phyloP scores from a whole-genome alignment of 2,329 filamentous ascomycete genomes.

The Thermoascus crustaceus region DNA sequence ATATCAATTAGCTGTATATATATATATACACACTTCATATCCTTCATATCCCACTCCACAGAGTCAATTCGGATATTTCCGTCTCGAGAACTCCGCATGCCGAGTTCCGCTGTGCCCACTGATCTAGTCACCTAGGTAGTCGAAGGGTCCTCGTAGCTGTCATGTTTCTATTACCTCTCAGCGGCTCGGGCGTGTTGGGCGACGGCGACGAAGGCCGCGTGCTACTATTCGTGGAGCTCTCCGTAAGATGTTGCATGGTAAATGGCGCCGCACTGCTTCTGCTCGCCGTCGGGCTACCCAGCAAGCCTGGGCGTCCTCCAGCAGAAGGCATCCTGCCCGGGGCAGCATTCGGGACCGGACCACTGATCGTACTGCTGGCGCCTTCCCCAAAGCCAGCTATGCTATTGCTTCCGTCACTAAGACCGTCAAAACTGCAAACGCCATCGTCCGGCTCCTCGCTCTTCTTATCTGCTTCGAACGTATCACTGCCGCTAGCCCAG shows the following conservation, averaged over 20 bases:
- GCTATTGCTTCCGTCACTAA: constrained; percentile 78
- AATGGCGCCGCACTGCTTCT: constrained; percentile 21
- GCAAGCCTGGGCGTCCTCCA: constrained; percentile 30
- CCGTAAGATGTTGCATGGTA: constrained; percentile 24
- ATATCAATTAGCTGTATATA: no score
- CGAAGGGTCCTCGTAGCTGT: no score
- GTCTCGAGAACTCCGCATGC: no score
- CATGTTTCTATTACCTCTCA: no score
- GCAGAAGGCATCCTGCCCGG: constrained; percentile 30
- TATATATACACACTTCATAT: no score
- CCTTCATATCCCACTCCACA: no score
- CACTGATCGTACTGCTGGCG: constrained; percentile 74
- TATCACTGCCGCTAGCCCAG: constrained; percentile 58
- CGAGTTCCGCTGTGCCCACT: no score
- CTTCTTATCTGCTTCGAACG: constrained; percentile 48
- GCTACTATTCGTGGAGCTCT: constrained; percentile 37
- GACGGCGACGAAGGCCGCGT: constrained; percentile 30
- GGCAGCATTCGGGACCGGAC: constrained; percentile 59
- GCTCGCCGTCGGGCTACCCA: constrained; percentile 29
- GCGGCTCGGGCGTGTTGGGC: constrained; percentile 32
- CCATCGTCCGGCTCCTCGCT: constrained; percentile 60
- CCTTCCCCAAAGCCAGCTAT: constrained; percentile 91
- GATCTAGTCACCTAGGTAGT: no score
- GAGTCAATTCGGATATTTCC: no score
- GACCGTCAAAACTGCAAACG: constrained; percentile 61